A percentile compares a stretch with the other conserved stretches of the same genome.
phyloP scores from a whole-genome alignment of 1,284 basidiomycete genomes.

The Xerocomus cyaneibrunnescens region DNA sequence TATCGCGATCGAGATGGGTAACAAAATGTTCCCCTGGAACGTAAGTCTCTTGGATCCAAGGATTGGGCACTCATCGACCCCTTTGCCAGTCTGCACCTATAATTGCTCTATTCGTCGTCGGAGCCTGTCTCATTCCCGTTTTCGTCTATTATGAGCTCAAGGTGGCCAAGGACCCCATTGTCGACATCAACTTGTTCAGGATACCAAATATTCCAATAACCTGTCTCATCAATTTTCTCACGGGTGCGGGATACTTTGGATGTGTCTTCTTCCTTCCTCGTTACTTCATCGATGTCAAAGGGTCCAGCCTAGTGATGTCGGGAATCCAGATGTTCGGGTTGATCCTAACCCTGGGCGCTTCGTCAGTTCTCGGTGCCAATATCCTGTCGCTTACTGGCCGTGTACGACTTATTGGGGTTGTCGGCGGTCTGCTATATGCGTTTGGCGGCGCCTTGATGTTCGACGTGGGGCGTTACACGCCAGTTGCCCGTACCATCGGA shows the following conservation, averaged over 20 bases:
- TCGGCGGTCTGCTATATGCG: slow-evolving; percentile 33
- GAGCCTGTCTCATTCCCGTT: slow-evolving; percentile 32
- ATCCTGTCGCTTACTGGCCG: slow-evolving; percentile 32
- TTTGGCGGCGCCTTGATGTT: slow-evolving; percentile 33
- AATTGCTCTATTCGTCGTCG: slow-evolving; percentile 28
- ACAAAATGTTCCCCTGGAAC: slow-evolving; percentile 36
- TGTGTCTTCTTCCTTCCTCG: slow-evolving; percentile 38
- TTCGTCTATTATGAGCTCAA: slow-evolving; percentile 37
- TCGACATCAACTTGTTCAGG: slow-evolving; percentile 33
- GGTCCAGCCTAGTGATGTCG: slow-evolving; percentile 32
- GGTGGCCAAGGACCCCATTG: slow-evolving; percentile 33
- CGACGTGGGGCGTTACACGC: slow-evolving; percentile 31
- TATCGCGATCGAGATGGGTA: slow-evolving; percentile 38
- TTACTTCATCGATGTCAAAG: slow-evolving; percentile 38
- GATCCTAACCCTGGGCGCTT: slow-evolving; percentile 33
- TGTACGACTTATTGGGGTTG: slow-evolving; percentile 31
- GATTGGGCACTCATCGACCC: slow-evolving; percentile 7
- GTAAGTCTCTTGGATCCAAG: slow-evolving; percentile 18
- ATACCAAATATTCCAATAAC: slow-evolving; percentile 37
- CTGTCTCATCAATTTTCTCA: slow-evolving; percentile 38
- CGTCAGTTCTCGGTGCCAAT: slow-evolving; percentile 35
- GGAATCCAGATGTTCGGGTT: slow-evolving; percentile 36
- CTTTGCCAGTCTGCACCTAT: slow-evolving; percentile 31
- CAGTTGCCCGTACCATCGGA: slow-evolving; percentile 28
- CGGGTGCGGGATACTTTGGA: slow-evolving; percentile 38